Conservation (phyloP, 75 land plant species). For the Larix kaempferi region DNA sequence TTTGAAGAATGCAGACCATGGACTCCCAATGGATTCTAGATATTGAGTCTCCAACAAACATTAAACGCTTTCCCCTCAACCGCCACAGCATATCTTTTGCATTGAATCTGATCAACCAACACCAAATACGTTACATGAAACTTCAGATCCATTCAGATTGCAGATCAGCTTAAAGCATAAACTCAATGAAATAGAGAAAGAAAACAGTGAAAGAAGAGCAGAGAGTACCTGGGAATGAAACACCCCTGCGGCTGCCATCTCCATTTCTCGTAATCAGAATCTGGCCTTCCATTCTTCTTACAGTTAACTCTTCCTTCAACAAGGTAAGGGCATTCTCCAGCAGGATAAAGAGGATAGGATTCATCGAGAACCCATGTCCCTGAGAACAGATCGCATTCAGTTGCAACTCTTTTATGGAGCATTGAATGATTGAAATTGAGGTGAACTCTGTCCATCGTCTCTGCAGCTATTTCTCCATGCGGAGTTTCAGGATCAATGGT, state of each 20-base stretch:
- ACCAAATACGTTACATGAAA: no score
- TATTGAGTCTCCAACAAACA: slow-evolving; percentile 71
- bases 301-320: slow-evolving; percentile 34
- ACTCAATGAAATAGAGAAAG: no score
- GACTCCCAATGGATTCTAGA: slow-evolving; percentile 64
- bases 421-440: no score
- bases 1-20: slow-evolving; percentile 57
- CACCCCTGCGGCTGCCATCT: slow-evolving; percentile 23
- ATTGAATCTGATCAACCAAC: slow-evolving; percentile 37
- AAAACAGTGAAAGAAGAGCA: no score
- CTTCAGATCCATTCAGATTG: no score
- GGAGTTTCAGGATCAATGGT: no score
- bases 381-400: slow-evolving; percentile 42
- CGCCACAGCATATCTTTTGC: slow-evolving; percentile 41
- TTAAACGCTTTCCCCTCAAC: slow-evolving; percentile 38
- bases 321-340: slow-evolving; percentile 40
- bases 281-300: slow-evolving; percentile 23
- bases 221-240: slow-evolving; percentile 13
- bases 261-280: slow-evolving; percentile 24
- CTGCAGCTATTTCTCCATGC: no score
- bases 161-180: no score
- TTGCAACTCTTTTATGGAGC: no score
- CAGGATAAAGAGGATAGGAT: slow-evolving; percentile 47
- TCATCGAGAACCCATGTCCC: slow-evolving; percentile 57
- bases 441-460: no score